phyloP scores from a whole-genome alignment of 176 grass and related monocot genomes.

The Juncus inflexus region DNA sequence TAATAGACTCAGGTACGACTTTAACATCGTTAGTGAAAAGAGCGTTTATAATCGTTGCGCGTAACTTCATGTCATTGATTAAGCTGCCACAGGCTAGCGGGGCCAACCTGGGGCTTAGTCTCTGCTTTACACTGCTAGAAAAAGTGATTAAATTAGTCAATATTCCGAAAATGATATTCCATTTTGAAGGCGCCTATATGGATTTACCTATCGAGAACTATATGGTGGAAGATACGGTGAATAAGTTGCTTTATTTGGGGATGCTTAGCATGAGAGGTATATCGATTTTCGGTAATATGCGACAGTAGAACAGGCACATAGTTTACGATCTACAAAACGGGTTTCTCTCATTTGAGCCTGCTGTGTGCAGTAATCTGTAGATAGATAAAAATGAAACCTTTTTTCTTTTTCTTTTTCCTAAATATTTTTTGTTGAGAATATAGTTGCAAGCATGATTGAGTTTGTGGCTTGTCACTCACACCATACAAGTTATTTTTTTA shows the following conservation, averaged over 20 bases:
- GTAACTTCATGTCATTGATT: constrained; percentile 31
- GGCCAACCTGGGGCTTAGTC: constrained; percentile 30
- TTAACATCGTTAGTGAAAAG: constrained; percentile 35
- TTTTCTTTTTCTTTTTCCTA: neutral
- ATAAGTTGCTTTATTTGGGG: constrained; percentile 38
- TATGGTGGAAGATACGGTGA: constrained; percentile 27
- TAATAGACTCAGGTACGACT: constrained; percentile 56
- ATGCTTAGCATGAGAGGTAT: constrained; percentile 31
- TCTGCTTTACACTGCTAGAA: constrained; percentile 38
- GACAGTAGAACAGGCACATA: constrained; percentile 55
- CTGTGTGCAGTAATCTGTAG: constrained; percentile 36
- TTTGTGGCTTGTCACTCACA: constrained; percentile 12
- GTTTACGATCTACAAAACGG: constrained; percentile 36
- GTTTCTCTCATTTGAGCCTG: constrained; percentile 35
- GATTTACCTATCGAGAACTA: constrained; percentile 35
- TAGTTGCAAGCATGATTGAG: constrained; percentile 7
- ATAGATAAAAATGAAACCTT: constrained; percentile 6
- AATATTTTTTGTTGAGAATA: constrained; percentile 3
- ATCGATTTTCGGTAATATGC: constrained; percentile 54
- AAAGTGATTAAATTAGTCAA: neutral
- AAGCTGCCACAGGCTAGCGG: constrained; percentile 22
- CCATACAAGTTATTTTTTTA: neutral
- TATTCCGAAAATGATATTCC: constrained; percentile 44
- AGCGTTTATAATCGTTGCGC: constrained; percentile 34
- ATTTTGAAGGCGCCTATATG: constrained; percentile 44